phyloP scores from a whole-genome alignment of 148 eudicot species.

The Vaccinium macrocarpon region DNA sequence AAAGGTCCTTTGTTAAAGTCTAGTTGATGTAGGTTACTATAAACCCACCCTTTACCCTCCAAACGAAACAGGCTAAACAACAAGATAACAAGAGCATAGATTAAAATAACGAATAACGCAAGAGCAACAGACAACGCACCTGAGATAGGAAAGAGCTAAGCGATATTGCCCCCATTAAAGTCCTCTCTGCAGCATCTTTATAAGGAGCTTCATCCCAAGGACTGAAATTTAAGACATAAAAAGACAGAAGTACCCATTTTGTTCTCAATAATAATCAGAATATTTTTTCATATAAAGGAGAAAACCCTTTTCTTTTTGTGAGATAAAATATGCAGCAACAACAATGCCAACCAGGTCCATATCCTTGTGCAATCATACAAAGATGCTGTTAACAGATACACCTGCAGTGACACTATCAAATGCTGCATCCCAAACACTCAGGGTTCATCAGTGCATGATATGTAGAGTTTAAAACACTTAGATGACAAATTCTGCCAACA shows the following conservation, averaged over 20 bases:
- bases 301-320: neutral
- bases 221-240: constrained; percentile 35
- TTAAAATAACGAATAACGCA: neutral
- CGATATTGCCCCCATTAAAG: constrained; percentile 39
- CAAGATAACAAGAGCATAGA: neutral
- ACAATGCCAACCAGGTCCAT: neutral
- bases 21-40: neutral
- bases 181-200: constrained; percentile 43
- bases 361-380: neutral
- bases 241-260: neutral
- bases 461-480: neutral
- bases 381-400: too few relatives aligned
- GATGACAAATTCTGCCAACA: neutral
- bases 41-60: neutral
- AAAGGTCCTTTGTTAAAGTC: neutral
- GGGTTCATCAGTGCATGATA: constrained; percentile 1
- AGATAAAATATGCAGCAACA: neutral
- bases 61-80: neutral
- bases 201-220: constrained; percentile 59
- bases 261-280: neutral
- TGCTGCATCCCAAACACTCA: neutral
- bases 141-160: constrained; percentile 52
- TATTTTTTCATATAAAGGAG: neutral
- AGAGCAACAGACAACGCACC: constrained; percentile 23
- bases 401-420: neutral